phyloP scores from a whole-genome alignment of 2,329 filamentous ascomycete genomes.

The Talaromyces sp. region DNA sequence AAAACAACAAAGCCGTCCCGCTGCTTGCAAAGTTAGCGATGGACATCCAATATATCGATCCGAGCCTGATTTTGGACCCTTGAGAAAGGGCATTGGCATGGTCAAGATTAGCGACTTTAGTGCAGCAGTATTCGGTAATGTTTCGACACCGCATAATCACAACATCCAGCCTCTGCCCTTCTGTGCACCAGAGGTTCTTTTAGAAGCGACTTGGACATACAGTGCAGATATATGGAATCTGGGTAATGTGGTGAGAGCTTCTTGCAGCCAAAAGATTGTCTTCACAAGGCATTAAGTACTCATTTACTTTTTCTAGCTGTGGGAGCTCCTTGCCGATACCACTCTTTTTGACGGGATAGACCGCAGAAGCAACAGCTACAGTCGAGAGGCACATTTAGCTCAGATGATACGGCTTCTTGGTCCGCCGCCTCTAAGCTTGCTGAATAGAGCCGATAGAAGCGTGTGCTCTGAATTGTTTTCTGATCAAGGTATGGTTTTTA shows the following conservation, averaged over 20 bases:
- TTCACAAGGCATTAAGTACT: neutral
- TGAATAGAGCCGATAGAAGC: constrained; percentile 11
- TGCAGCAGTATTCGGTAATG: constrained; percentile 23
- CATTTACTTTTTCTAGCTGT: constrained; percentile 20
- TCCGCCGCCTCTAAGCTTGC: constrained; percentile 18
- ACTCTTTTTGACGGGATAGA: constrained; percentile 26
- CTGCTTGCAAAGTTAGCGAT: constrained; percentile 17
- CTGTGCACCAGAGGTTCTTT: constrained; percentile 27
- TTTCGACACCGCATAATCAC: constrained; percentile 32
- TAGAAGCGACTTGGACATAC: constrained; percentile 27
- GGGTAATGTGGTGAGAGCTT: constrained; percentile 22
- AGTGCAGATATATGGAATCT: constrained; percentile 35
- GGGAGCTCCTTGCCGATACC: constrained; percentile 28
- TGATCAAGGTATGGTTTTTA: constrained; percentile 16
- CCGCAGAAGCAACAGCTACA: constrained; percentile 18
- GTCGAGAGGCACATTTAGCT: constrained; percentile 22
- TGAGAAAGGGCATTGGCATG: constrained; percentile 6
- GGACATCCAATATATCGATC: constrained; percentile 26
- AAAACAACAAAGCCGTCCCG: constrained; percentile 19
- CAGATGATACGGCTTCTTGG: constrained; percentile 24
- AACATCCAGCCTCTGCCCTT: constrained; percentile 33
- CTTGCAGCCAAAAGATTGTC: neutral
- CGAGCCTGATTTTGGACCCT: constrained; percentile 23
- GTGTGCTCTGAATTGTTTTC: constrained; percentile 15
- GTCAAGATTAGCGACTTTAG: constrained; percentile 28